Evolutionary conservation across 176 grass and related monocot species (phyloP), one percentile per base, ranked within the genome.

Genomic region (Microstegium vimineum): DNA sequence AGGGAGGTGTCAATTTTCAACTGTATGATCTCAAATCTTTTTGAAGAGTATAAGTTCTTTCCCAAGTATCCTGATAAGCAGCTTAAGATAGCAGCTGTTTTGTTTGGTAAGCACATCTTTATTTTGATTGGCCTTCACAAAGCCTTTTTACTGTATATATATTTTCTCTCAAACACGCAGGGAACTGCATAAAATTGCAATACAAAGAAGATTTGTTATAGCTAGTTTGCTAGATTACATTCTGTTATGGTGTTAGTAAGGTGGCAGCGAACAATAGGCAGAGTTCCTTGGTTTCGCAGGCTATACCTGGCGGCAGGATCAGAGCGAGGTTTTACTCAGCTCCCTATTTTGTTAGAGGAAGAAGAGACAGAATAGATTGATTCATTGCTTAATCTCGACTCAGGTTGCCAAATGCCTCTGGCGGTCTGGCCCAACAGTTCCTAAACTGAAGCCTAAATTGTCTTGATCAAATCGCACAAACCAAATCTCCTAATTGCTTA

Each of bases 11-110:
- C 43, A 22, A 90, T 96, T 72, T 92, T 90, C 62, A 86, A 85
- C 41, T 92, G 80, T 73, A 92, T 96, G 85, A 93, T 96, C 83
- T 77, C 75, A 66, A 96, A 96, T 85, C 67, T 96, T 54, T 96
- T 96, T 76, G 93, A 96, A 84, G 93, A 96, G 74, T 90, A 93
- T 78, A 90, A 96, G 86, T 96, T 96, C 88, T 96, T 96, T 61
- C 88, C 90, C 28, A 88, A 92, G 76, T 96, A 96, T 75, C 93
- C 93, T 43, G 93, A 96, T 38, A 90, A 81, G 77, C 93, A 96
- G 85, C 76, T 96, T 65, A 96, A 96, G 68, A 65, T 89, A 66
- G 93, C 88, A 72, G 93, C 93, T 67, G 86, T 96, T 66, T 88
- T 96, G n/a, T 92, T 92, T 86, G 93, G 93, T 96, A 40, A 86